Conservation (phyloP, 345 rosid genomes). For the Turnera subulata region DNA sequence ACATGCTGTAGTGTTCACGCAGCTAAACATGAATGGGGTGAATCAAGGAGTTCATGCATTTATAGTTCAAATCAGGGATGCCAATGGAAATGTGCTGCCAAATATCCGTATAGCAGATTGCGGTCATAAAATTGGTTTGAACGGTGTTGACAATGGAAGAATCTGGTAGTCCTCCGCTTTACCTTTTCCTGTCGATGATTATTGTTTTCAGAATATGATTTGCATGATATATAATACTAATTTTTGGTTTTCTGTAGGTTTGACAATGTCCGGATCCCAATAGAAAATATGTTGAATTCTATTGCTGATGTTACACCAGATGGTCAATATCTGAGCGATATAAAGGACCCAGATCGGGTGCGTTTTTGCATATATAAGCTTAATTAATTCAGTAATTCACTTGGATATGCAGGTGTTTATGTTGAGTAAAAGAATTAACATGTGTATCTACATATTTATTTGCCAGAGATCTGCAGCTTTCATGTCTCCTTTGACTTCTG, state of each 20-base stretch:
- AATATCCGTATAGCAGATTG: conserved; percentile 81
- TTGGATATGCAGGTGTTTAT: not conserved
- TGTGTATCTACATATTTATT: not conserved
- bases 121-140: conserved; percentile 89
- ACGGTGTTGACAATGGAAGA: conserved; percentile 96
- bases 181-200: not conserved
- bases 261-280: conserved; percentile 75
- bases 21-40: conserved; percentile 67
- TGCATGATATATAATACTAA: conserved; percentile 6
- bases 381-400: too few species aligned
- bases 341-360: conserved; percentile 90
- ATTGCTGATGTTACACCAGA: conserved; percentile 90
- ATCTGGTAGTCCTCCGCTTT: conserved; percentile 51
- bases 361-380: conserved; percentile 1
- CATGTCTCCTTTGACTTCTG: conserved; percentile 87
- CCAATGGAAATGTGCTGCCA: conserved; percentile 64
- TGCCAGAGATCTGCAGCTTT: conserved; percentile 90
- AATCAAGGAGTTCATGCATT: conserved; percentile 96
- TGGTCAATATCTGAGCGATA: conserved; percentile 80
- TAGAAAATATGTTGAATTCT: conserved; percentile 82
- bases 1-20: conserved; percentile 85
- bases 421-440: not conserved
- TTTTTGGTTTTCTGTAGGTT: conserved; percentile 49
- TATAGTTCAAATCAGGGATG: conserved; percentile 77
- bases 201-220: not conserved